Base-by-base conservation (phyloP, 2,329 filamentous ascomycete genomes). In the Colletotrichum spinosum region DNA sequence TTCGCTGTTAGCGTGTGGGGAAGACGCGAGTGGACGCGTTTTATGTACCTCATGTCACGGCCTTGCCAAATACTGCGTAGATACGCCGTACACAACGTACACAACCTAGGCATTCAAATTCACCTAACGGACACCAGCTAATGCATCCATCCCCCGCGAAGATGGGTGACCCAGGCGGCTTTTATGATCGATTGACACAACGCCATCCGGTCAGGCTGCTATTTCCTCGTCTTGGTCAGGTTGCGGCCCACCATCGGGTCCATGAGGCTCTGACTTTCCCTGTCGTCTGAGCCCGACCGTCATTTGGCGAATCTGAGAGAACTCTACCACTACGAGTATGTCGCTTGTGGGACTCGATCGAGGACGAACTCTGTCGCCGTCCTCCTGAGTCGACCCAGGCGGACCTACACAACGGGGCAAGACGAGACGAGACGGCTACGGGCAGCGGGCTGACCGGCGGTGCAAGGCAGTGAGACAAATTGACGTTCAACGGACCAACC, bases 1-100 rank as follows among this genome's bases (percentile, higher is more conserved):
- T 52, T 25, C 46, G 15, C 41, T 50, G 45, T 35, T 41, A 13
- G 13, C 44, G 48, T 65, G 62, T 56, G 63, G 63, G 48, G 51
- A 61, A 37, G 46, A 58, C 55, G 55, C 55, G 55, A 34, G 25
- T 35, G 44, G n/a, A 41, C 52, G 58, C 58, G 62, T 61, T 65
- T 62, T 65, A 56, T 65, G 46, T 55, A 53, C 25, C 50, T 38
- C 38, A 13, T 41, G 38, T 41, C 8, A 9, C 38, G 38, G 3
- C 38, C 38, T 10, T 45, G 42, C 13, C 42, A 25, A 25, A 25
- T 25, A 25, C 25, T 25, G 25, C 25, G 25, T 25, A 25, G 25
- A 49, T 34, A 49, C 15, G 12, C 33, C 6, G 33, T 17, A 50
- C 60, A 50, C 61, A 56, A 65, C 42, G 49, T 41, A 54, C 57